Base-by-base conservation (phyloP, 1,284 basidiomycete species). In the Testicularia cyperi region DNA sequence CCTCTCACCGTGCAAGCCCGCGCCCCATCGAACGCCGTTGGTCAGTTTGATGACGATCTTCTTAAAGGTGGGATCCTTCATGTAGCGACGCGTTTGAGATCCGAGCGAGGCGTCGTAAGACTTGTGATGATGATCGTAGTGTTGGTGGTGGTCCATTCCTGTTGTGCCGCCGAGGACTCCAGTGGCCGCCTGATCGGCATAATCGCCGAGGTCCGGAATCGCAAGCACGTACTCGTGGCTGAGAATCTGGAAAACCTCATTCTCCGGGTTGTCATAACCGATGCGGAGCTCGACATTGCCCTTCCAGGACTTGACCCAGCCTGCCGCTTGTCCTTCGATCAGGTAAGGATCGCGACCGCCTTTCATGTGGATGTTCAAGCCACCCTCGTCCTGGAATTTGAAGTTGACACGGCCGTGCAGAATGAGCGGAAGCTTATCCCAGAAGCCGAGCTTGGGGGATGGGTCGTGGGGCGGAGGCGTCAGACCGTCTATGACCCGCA, bases 21-120 rank as follows among this genome's bases (percentile, higher is more conserved):
- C 82, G 7, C 94, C 94, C 78, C 92, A 92, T 22, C 88, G 83
- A n/a, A 94, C 86, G 14, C 92, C 92, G 44, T 89, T 88, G 22
- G 83, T 82, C 60, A 96, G 83, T 66, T 88, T 88, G 58, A 71
- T 57, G 38, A 55, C 61, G 37, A 74, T 48, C 46, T 76, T 76
- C 24, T 32, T 41, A 54, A 70, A 67, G 12, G 63, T 48, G 6
- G 62, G 51, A 16, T 65, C 66, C 38, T 60, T 58, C 51, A 61
- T 71, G 55, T 74, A 73, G 10, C 65, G 47, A 21, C 39, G 32
- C 36, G 37, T 46, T 35, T 40, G 44, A 4, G 58, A 56, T 5
- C 53, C 31, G 25, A 62, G 23, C 8, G 53, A 56, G 25, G 8
- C 25, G 9, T 35, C 56, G 24, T 45, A 31, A 3, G 48, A 52